Evolutionary conservation across 805 yeast species (phyloP), one percentile per base, ranked within the genome.

Genomic region (Candida multigemmis): DNA sequence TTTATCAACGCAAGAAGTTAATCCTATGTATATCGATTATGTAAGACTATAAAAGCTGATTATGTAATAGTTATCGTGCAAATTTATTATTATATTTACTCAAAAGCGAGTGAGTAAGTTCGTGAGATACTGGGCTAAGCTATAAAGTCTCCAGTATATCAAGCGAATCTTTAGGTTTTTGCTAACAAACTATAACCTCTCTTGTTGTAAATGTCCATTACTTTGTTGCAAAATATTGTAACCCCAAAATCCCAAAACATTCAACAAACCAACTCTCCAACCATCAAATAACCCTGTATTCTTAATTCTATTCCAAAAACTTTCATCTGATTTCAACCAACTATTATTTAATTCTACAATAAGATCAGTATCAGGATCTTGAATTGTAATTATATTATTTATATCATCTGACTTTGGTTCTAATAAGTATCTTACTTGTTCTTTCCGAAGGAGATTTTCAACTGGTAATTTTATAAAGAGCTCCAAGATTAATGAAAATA

Each of bases 241-340:
- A 2, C 94, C 87, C 80, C 93, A 89, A 27, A 78, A 77, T 7
- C 94, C 91, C 25, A 82, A 50, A 3, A 83, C 70, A 34, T 89
- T 84, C 32, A 85, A 50, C 7, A 82, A 62, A 16, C 94, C 93
- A 22, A 85, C 76, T 48, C 84, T 71, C 97, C 97, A 89, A 19
- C 97, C 98, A 39, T 89, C 70, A 65, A 83, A 87, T 28, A 62
- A 48, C 1, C 63, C 63, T 18, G 54, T 33, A 14, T 35, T 33
- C 19, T 40, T 40, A 11, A 54, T 27, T 13, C 47, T 40, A 22
- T 68, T 67, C 37, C 65, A 36, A 1, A 76, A 68, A 5, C 14
- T 16, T 4, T 23, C 21, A 5, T 15, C 29, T 20, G 28, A 15
- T 16, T 19, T 23, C 32, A 63, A 61, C 58, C 71, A 72, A 15